Base-by-base conservation (phyloP, 352 stramenopile species). In the Phytophthora ramorum region DNA sequence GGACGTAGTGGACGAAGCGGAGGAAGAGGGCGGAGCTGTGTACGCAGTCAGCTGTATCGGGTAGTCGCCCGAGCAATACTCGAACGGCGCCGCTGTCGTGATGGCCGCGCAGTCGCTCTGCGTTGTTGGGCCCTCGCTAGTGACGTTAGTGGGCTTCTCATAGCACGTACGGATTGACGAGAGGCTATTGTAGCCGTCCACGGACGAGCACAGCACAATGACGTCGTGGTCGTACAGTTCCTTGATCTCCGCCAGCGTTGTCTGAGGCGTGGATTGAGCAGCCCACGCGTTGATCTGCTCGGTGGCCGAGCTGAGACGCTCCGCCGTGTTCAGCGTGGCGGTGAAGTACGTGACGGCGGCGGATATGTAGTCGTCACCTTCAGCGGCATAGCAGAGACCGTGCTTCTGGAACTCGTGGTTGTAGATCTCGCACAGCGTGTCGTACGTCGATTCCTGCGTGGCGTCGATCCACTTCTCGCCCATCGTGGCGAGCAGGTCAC, bases 371-470 rank as follows among this genome's bases (percentile, higher is more conserved):
- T 93, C 69, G 58, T 66, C 69, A 10, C 61, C 83, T 19, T 71
- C 69, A 1, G 85, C 80, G 44, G 75, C 78, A 64, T 85, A 93
- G 78, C 85, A 93, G 41, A 92, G 66, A 12, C 85, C 85, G 70
- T 93, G 85, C 76, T 93, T 93, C 77, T 93, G 85, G 76, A 88
- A 91, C 66, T 92, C 83, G 74, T 93, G 85, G 73, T 91, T 76
- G 75, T 92, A 93, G 61, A 90, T 87, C 73, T 93, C 81, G 54
- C 85, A 93, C 9, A 92, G 69, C 55, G 75, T 73, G 52, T 90
- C 81, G 61, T 87, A 86, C 32, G 76, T 74, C 10, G 69, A 74
- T 12, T 45, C 24, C 63, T 88, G 71, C 20, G 86, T 89, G 30
- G 86, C 72, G 62, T 94, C 86, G 46, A 91, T 48, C 86, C 86